These are phyloP conservation scores for Cyberlindnera suaveolens DNA, from an alignment of 805 yeast species.

Conservation along the genomic window DNA sequence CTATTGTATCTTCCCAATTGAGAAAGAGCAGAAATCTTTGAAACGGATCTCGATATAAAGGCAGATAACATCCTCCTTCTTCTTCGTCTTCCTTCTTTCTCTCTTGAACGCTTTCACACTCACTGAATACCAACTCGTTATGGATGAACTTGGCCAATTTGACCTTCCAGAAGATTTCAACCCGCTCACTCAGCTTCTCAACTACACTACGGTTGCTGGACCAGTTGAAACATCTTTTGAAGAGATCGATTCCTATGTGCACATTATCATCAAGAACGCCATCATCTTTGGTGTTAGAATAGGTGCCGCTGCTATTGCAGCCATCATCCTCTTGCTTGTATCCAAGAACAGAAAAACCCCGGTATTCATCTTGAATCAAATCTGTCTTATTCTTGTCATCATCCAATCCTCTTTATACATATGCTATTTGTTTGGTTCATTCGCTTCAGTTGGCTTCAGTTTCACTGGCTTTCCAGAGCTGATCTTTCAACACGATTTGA, in stretches of 20 bases:
- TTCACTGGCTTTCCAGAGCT: slow-evolving; percentile 41
- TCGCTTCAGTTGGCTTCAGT: slow-evolving; percentile 38
- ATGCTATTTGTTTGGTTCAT: slow-evolving; percentile 46
- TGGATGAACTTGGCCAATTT: slow-evolving; percentile 2
- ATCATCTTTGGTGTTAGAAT: slow-evolving; percentile 52
- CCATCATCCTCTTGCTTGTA: slow-evolving; percentile 41
- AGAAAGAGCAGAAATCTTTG: slow-evolving; percentile 1
- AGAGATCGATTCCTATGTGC: slow-evolving; percentile 35
- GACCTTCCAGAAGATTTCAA: slow-evolving; percentile 13
- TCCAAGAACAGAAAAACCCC: slow-evolving; percentile 55
- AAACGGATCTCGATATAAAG: neutral
- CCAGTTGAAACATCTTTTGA: slow-evolving; percentile 30
- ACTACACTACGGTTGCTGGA: slow-evolving; percentile 40
- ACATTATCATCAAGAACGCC: slow-evolving; percentile 30
- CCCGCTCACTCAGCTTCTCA: slow-evolving; percentile 26
- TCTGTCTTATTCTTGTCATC: slow-evolving; percentile 47
- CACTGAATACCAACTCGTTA: neutral
- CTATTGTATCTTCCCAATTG: slow-evolving; percentile 6
- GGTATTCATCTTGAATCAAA: slow-evolving; percentile 66
- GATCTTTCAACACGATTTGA: slow-evolving; percentile 32
- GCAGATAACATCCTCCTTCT: neutral
- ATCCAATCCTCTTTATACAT: slow-evolving; percentile 58
- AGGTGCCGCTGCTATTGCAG: slow-evolving; percentile 46
- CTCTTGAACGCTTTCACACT: neutral
- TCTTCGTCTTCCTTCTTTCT: neutral